Conservation (phyloP, 208 protist genomes). For the Zelonia costaricensis region DNA sequence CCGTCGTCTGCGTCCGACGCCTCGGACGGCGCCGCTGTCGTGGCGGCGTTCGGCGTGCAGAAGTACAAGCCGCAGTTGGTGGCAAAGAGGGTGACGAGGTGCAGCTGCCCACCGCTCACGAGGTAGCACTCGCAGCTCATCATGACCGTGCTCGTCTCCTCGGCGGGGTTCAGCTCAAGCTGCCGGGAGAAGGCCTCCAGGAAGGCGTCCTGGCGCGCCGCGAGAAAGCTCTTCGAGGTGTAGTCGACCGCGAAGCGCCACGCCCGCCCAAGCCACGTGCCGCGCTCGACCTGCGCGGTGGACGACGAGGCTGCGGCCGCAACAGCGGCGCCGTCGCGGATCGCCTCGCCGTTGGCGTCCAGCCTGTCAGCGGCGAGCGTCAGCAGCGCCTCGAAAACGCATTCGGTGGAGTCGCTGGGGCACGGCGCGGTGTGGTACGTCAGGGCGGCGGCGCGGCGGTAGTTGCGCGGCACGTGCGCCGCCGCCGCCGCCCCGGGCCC, state of each 20-base stretch:
- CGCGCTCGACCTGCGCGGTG: neutral
- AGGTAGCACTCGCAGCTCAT: slow-evolving; percentile 52
- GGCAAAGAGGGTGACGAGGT: slow-evolving; percentile 40
- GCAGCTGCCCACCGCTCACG: slow-evolving; percentile 37
- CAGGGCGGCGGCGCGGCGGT: slow-evolving; percentile 43
- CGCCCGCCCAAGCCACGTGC: slow-evolving; percentile 28
- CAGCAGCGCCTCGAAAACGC: slow-evolving; percentile 37
- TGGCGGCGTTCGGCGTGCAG: slow-evolving; percentile 1
- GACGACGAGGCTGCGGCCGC: too few species aligned
- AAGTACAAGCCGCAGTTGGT: slow-evolving; percentile 63
- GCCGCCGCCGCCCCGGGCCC: too few species aligned
- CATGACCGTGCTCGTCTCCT: slow-evolving; percentile 39
- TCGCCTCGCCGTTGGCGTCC: slow-evolving; percentile 6
- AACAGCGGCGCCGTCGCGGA: neutral
- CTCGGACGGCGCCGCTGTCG: neutral
- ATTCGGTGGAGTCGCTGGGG: slow-evolving; percentile 29
- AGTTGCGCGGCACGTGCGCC: slow-evolving; percentile 6
- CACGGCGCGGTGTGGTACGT: slow-evolving; percentile 55
- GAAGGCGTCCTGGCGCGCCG: slow-evolving; percentile 39
- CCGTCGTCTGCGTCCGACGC: slow-evolving; percentile 26
- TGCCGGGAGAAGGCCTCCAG: slow-evolving; percentile 48
- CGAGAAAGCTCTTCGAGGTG: slow-evolving; percentile 7
- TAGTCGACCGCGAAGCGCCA: slow-evolving; percentile 33
- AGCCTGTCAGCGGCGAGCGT: slow-evolving; percentile 10
- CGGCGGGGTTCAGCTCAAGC: slow-evolving; percentile 38